phyloP scores from a whole-genome alignment of 345 rosid genomes.

The Lepidium didymum region DNA sequence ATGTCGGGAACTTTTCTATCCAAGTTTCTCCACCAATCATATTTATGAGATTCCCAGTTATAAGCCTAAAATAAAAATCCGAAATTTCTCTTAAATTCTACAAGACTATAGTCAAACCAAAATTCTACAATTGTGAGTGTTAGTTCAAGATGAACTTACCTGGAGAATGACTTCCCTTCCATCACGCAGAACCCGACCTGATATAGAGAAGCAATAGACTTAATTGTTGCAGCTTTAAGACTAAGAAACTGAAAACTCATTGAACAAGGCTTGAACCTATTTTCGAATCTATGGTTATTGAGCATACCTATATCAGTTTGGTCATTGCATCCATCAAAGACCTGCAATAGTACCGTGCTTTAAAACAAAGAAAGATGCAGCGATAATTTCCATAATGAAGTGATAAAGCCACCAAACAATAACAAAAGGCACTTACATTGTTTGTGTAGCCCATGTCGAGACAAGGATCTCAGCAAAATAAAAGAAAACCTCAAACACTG shows the following conservation, averaged over 20 bases:
- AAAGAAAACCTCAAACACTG: not conserved
- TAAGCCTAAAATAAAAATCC: conserved; percentile 43
- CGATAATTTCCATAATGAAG: not conserved
- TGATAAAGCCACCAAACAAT: not conserved
- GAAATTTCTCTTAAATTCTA: conserved; percentile 12
- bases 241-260: not conserved
- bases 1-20: conserved; percentile 62
- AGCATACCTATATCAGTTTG: conserved; percentile 55
- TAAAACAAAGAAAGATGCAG: not conserved
- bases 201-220: conserved; percentile 10
- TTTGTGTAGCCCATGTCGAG: conserved; percentile 28
- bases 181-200: conserved; percentile 47
- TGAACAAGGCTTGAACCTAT: not conserved
- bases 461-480: conserved; percentile 1
- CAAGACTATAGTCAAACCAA: not conserved
- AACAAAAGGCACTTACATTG: conserved; percentile 8
- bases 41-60: conserved; percentile 91
- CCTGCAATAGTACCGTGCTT: conserved; percentile 30
- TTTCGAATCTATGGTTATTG: not conserved
- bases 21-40: conserved; percentile 86
- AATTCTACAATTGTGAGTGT: not conserved
- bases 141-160: conserved; percentile 31
- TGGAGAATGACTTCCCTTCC: conserved; percentile 85
- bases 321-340: conserved; percentile 38
- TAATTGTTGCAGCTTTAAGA: not conserved